These are phyloP conservation scores for Cercospora sp. DNA, from an alignment of 2,329 filamentous ascomycete species.

Conservation along the genomic window DNA sequence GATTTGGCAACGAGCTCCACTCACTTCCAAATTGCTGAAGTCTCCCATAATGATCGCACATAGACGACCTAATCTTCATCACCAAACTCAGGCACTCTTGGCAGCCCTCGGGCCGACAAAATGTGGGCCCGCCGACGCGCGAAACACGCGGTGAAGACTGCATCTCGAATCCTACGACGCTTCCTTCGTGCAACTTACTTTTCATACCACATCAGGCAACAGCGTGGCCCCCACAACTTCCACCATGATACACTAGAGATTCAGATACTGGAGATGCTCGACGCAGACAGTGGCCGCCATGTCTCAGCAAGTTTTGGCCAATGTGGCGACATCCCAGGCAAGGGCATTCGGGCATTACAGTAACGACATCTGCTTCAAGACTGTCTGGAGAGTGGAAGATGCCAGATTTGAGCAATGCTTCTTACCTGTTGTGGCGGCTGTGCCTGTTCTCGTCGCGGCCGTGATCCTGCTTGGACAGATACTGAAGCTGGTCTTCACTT, in stretches of 20 bases:
- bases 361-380: constrained; percentile 28
- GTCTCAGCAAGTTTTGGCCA: constrained; percentile 4
- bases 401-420: constrained; percentile 46
- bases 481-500: constrained; percentile 33
- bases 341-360: too few species aligned
- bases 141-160: neutral
- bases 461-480: constrained; percentile 42
- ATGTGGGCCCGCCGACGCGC: neutral
- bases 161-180: constrained; percentile 4
- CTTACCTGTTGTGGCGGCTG: constrained; percentile 41
- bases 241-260: neutral
- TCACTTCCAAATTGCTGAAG: neutral
- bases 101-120: neutral
- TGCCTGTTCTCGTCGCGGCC: constrained; percentile 42
- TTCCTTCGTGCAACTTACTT: neutral
- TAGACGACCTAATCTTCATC: neutral
- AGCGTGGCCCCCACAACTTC: neutral
- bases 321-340: neutral
- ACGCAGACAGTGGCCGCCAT: neutral
- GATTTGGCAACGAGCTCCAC: neutral
- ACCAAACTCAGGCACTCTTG: neutral
- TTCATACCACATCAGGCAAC: neutral
- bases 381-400: constrained; percentile 38
- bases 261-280: neutral
- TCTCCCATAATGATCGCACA: neutral